Evolutionary conservation across 768 basidiomycete genomes (phyloP).

Genomic region (Lentinula sp.): DNA sequence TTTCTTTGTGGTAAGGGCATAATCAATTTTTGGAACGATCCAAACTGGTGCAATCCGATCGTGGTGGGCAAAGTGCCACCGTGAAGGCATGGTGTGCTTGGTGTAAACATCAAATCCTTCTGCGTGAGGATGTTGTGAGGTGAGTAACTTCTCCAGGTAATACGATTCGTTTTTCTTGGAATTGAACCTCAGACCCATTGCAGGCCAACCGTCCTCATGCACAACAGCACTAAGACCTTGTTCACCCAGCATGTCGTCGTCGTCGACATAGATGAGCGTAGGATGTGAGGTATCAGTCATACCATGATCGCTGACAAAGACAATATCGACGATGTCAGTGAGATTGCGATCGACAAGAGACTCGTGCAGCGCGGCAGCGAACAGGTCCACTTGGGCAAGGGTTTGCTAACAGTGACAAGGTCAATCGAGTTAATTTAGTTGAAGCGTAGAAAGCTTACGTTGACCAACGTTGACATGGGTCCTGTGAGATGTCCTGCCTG

Average conservation of each 20-base stretch:
- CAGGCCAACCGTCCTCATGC: constrained; percentile 87
- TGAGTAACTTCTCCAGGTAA: constrained; percentile 48
- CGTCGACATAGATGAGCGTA: constrained; percentile 73
- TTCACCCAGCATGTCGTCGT: constrained; percentile 74
- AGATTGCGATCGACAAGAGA: constrained; percentile 68
- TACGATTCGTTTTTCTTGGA: constrained; percentile 48
- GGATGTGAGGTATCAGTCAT: constrained; percentile 86
- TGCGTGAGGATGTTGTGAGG: constrained; percentile 37
- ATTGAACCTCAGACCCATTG: constrained; percentile 78
- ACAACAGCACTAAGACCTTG: constrained; percentile 55
- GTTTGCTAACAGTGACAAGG: constrained; percentile 40
- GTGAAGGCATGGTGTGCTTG: constrained; percentile 72
- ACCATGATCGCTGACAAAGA: constrained; percentile 90
- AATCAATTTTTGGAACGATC: constrained; percentile 76
- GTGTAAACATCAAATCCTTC: constrained; percentile 79
- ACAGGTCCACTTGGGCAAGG: constrained; percentile 61
- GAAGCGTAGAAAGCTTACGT: constrained; percentile 38
- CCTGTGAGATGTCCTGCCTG: constrained; percentile 77
- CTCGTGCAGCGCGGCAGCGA: constrained; percentile 64
- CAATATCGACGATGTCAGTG: constrained; percentile 76
- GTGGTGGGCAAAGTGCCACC: constrained; percentile 70
- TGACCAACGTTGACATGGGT: constrained; percentile 62
- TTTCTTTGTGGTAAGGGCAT: constrained; percentile 63
- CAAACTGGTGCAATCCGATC: constrained; percentile 87
- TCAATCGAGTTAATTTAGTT: neutral